Base-by-base conservation (phyloP, 129 eudicot genomes). In the Tagetes patula region DNA sequence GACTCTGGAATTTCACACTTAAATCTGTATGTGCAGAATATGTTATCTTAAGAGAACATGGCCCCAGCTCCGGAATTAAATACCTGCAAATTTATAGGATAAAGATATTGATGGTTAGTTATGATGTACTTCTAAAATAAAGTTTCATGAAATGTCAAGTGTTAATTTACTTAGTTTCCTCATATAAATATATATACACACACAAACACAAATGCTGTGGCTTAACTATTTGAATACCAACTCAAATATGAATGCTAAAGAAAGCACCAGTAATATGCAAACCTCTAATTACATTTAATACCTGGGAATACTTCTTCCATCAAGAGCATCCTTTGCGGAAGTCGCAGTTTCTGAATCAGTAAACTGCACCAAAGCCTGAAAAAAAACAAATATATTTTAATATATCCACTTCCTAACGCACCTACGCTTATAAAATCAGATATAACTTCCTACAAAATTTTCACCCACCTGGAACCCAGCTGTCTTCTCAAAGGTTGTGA, bases 301-400 rank as follows among this genome's bases (percentile, higher is more conserved):
- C 98, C 98, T 94, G 67, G 98, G 98, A 81, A 94, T 94, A 81
- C 91, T 87, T 77, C 98, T 84, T 68, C 98, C 98, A 77, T 94
- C 98, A 55, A 94, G 96, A 38, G 98, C 93, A 63, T 94, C 90
- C 74, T 90, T 94, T 11, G 97, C 98, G 58, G 97, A 80, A 66
- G 93, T 80, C 32, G 98, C 97, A 80, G 98, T 94, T 74, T 90
- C 96, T 46, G 93, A 71, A 82, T 90, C 97, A 14, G 98, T 82
- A 86, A 94, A 94, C 60, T 94, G 98, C 78, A 94, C 87, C 71
- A 94, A 73, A 5, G 98, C 98, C 98, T 94, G 81, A 43, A 64
- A 61, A 54, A 64, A 61, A 38, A 46, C 12, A 12, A 42, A 75
- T 41, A 8, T 50, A 62, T 36, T 12, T 14, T 62, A 48, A 47